Base-by-base conservation (phyloP, 2,329 filamentous ascomycete species). In the Setomelanomma holmii region DNA sequence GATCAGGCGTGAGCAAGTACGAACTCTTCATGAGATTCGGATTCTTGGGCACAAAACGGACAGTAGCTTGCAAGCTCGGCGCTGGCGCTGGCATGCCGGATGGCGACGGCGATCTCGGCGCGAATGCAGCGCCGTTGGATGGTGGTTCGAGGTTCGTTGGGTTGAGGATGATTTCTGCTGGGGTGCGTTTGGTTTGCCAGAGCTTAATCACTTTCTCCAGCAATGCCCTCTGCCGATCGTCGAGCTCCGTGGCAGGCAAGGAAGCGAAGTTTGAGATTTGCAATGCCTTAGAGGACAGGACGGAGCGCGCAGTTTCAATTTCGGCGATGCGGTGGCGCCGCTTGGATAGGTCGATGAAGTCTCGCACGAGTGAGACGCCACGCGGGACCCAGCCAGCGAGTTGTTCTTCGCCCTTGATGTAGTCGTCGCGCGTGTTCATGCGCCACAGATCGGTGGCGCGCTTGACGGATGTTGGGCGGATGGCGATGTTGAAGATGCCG, bases 331-430 rank as follows among this genome's bases (percentile, higher is more conserved):
- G 87, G 51, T 84, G 81, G 63, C 87, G 87, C 68, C 89, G 88
- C 75, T 90, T 91, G 54, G 87, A 87, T 5, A 89, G 84, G 10
- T 82, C 76, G 48, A 97, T 88, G 66, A 89, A 96, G 74, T 99
- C 95, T 51, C 87, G 86, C n/a, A 99, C 88, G 0, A 99, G 79
- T 0, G 91, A 96, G 2, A 98, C 90, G 30, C 95, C 92, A 36
- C 95, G 85, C 1, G 95, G 93, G 6, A 88, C 86, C 95, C 95
- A 99, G 50, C 87, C 86, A 2, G 82, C 86, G 34, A 99, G 80
- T 42, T 88, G 83, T 74, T 99, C 95, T 75, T 99, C 93, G 49
- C 95, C 95, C 74, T 96, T 97, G 65, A 99, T 90, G 69, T 97
- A 98, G 72, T 96, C 91, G 66, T 96, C 89, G 53, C 91, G 88